Percentiles rank a stretch among this genome's conserved stretches.
Evolutionary conservation across 345 rosid genomes (phyloP).

Genomic region (Murraya koenigii): DNA sequence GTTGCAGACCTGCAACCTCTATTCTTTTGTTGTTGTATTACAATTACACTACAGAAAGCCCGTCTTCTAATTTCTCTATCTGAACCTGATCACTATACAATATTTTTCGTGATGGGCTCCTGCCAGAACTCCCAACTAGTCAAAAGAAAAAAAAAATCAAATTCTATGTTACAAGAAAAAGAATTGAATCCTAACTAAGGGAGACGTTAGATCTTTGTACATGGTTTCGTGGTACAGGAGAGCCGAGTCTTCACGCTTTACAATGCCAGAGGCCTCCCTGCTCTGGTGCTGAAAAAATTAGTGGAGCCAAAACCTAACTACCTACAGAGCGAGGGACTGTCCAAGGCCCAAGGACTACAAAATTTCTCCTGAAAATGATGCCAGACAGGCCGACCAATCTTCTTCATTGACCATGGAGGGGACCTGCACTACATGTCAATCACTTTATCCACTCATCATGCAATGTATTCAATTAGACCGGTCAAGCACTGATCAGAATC

Average conservation of each 20-base stretch:
- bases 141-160: neutral
- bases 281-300: conserved; percentile 29
- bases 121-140: conserved; percentile 26
- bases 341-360: conserved; percentile 19
- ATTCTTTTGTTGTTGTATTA: conserved; percentile 17
- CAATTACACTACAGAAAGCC: conserved; percentile 37
- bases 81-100: conserved; percentile 50
- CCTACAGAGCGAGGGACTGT: conserved; percentile 3
- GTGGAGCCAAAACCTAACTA: conserved; percentile 13
- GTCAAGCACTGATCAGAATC: conserved; percentile 9
- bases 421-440: conserved; percentile 10
- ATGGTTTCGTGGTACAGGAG: conserved; percentile 41
- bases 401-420: conserved; percentile 6
- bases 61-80: conserved; percentile 33
- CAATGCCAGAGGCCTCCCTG: conserved; percentile 24
- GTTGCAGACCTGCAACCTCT: conserved; percentile 21
- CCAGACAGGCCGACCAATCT: conserved; percentile 14
- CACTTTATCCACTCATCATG: neutral
- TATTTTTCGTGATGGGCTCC: conserved; percentile 29
- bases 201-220: conserved; percentile 51
- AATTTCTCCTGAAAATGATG: conserved; percentile 13
- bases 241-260: conserved; percentile 21
- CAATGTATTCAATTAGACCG: neutral
- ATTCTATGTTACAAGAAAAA: conserved; percentile 43
- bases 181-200: conserved; percentile 47